Base-by-base conservation (phyloP, 1,284 basidiomycete species). In the Inonotus hispidus region DNA sequence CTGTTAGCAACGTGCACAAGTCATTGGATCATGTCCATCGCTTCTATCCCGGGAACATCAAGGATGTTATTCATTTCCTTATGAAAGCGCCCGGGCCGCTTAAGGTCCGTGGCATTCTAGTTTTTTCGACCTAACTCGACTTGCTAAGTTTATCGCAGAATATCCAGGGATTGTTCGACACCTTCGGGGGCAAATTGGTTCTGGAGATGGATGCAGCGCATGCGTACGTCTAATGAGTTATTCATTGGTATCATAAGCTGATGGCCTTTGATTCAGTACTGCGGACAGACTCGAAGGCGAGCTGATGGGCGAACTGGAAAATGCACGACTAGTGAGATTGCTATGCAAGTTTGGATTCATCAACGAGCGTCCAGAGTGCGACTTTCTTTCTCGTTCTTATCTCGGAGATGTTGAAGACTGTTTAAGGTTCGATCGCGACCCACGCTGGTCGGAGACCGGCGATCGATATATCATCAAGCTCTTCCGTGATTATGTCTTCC, bases 401-500 rank as follows among this genome's bases (percentile, higher is more conserved):
- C 3, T 32, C 25, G 50, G 50, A 52, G 35, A 1, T 14, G 50
- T 49, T n/a, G 21, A 1, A 25, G 27, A 49, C 25, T 49, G n/a
- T 10, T 25, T 0, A 66, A 95, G 94, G 69, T 98, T 98, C 69
- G 93, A 96, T 56, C 88, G 92, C 58, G 96, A 98, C 71, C 85
- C 93, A 1, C 83, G 95, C 10, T 99, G 96, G 96, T 95, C 95
- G 7, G 97, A 99, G 72, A 98, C 96, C 1, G 97, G 97, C 13
- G 97, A 99, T 71, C 82, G 95, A 62, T 99, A 99, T 72, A 93
- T 99, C 69, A 84, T 99, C 79, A 98, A 97, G 79, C 83, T 99
- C 55, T 99, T 99, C 82, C 84, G 97, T 29, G 97, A 99, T 75
- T 95, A 93, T 70, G 95, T 99, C 47, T 99, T 99, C 77, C 97